Base-by-base conservation (phyloP, 1,284 basidiomycete genomes). In the Cryptococcus sp. region DNA sequence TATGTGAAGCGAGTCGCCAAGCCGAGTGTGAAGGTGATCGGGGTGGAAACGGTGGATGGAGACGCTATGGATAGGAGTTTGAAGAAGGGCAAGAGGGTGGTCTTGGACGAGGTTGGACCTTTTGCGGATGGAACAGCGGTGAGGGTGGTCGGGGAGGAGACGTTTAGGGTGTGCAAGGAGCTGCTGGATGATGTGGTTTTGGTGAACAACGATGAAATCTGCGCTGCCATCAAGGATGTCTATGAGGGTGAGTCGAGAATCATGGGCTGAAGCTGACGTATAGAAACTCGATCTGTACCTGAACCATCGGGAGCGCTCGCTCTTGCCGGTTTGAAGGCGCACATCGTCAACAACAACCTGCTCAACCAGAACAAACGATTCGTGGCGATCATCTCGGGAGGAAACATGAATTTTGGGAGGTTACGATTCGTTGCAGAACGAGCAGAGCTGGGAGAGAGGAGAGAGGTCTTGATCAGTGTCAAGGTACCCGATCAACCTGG, bases 61-160 rank as follows among this genome's bases (percentile, higher is more conserved):
- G 93, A 98, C 68, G 93, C 93, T 2, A 91, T 98, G 84, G 80
- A 81, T 12, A 78, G 79, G 64, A 93, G 88, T 68, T 69, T 91
- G 60, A 79, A 78, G 55, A 80, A 79, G 48, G 89, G 91, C 6
- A 79, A 89, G 59, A 79, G 93, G 24, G 83, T 95, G 0, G 83
- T 84, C 10, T 75, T 99, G 49, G 73, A 79, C 24, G 95, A 99
- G 67, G 93, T 97, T 1, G 95, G 95, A 5, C 86, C 93, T 2
- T 99, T 99, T 70, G 87, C 86, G 51, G 95, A 99, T 69, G 95
- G 95, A n/a, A 99, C 95, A 1, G 95, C 95, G 1, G 95, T 98
- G n/a, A 85, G 88, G 66, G 81, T 94, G 41, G 92, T 98, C 0
- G 95, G 95, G 10, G 87, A 86, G 69, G 95, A 98, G 68, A 85